Percentiles rank a stretch among this genome's conserved stretches.
Evolutionary conservation across 805 yeast genomes (phyloP).

Genomic region (Pichia thaimueangensis): DNA sequence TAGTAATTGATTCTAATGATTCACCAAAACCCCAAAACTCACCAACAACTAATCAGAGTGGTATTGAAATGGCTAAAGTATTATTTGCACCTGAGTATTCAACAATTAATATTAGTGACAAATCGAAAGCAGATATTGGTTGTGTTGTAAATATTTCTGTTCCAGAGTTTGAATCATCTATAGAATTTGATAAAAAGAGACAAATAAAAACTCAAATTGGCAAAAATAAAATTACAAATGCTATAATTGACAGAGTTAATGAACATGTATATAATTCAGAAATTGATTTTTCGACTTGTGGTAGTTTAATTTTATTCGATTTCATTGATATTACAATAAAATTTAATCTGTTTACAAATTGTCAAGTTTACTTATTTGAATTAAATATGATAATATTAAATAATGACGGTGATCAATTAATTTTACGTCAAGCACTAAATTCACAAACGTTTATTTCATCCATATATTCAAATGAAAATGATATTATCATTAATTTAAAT

Average conservation of each 20-base stretch:
- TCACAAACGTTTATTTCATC: conserved; percentile 21
- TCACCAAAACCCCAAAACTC: neutral
- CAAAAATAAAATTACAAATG: conserved; percentile 21
- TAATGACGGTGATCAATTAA: conserved; percentile 15
- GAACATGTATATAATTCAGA: conserved; percentile 5
- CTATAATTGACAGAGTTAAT: conserved; percentile 17
- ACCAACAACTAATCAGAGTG: neutral
- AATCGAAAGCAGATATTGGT: conserved; percentile 12
- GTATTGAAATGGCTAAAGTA: conserved; percentile 17
- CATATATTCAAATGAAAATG: conserved; percentile 16
- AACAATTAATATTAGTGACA: conserved; percentile 14
- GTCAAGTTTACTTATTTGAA: conserved; percentile 23
- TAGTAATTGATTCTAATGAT: neutral
- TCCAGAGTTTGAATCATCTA: conserved; percentile 23
- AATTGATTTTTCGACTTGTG: conserved; percentile 21
- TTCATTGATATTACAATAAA: conserved; percentile 15
- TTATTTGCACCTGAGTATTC: conserved; percentile 24
- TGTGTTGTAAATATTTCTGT: conserved; percentile 22
- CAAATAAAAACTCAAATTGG: conserved; percentile 14
- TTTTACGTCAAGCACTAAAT: conserved; percentile 16
- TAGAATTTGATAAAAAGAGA: conserved; percentile 17
- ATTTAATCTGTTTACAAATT: conserved; percentile 1
- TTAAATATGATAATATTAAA: conserved; percentile 18
- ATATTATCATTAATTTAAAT: conserved; percentile 22
- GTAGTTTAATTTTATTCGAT: conserved; percentile 23